These are phyloP conservation scores for Porphyrellus cyaneotinctus DNA, from an alignment of 768 basidiomycete genomes.

Conservation along the genomic window DNA sequence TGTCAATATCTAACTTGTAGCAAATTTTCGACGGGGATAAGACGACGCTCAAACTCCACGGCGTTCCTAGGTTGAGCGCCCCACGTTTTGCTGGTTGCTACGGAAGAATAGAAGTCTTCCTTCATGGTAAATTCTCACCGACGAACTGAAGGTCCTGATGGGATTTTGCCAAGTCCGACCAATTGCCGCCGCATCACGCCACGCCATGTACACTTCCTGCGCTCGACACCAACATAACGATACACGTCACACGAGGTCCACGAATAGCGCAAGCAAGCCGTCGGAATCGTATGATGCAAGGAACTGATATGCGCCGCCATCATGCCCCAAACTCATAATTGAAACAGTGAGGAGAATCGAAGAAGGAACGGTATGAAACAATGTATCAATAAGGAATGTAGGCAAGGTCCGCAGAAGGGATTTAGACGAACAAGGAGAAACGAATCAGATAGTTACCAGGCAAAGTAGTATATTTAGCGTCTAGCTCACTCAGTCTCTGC, in stretches of 20 bases:
- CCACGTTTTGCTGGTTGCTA: constrained; percentile 29
- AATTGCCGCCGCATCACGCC: constrained; percentile 18
- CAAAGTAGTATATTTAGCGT: constrained; percentile 13
- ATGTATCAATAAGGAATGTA: constrained; percentile 32
- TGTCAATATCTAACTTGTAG: no score
- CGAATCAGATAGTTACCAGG: constrained; percentile 11
- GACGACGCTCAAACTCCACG: constrained; percentile 24
- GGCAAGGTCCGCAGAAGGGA: constrained; percentile 22
- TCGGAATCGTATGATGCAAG: neutral
- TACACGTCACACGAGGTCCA: no score
- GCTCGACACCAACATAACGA: neutral
- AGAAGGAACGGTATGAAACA: constrained; percentile 26
- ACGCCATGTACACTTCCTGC: neutral
- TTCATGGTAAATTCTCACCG: constrained; percentile 21
- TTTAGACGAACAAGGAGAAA: constrained; percentile 7
- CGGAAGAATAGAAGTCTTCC: constrained; percentile 32
- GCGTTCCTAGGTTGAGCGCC: constrained; percentile 18
- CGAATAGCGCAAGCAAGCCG: neutral
- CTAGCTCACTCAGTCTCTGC: constrained; percentile 60
- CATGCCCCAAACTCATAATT: constrained; percentile 20
- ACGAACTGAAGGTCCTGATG: constrained; percentile 13
- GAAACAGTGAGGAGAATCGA: constrained; percentile 22
- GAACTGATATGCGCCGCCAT: neutral
- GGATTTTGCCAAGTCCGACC: constrained; percentile 9
- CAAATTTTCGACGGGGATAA: constrained; percentile 16